A percentile compares a stretch with the other conserved stretches of the same genome.
Evolutionary conservation across 2,329 filamentous ascomycete species (phyloP).

Genomic region (Colletotrichum godetiae): DNA sequence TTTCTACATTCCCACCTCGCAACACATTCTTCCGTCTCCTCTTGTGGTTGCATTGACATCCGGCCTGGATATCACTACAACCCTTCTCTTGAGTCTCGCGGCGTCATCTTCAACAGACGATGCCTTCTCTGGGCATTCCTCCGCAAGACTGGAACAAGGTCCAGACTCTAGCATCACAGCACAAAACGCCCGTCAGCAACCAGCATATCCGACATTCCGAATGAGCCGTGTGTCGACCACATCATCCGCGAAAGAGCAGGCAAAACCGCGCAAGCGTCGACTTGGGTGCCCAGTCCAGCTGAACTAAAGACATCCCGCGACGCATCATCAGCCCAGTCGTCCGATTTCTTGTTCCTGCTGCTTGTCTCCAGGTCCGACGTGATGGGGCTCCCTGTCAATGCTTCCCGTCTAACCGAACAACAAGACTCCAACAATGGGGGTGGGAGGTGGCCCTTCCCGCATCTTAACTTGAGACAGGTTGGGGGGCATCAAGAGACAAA

Average conservation of each 20-base stretch:
- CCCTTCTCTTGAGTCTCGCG: background rate
- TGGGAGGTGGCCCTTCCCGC: background rate
- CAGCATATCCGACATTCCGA: conserved; percentile 4
- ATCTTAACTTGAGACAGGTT: background rate
- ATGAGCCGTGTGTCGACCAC: background rate
- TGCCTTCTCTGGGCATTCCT: background rate
- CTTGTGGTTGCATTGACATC: background rate
- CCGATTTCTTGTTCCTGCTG: background rate
- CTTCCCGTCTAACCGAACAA: background rate
- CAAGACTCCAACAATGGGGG: background rate
- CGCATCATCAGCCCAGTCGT: background rate
- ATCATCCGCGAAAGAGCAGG: background rate
- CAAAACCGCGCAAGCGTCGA: background rate
- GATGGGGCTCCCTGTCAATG: background rate
- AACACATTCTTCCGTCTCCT: background rate
- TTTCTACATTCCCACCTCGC: background rate
- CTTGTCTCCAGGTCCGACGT: background rate
- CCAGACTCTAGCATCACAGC: background rate
- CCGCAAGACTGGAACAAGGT: background rate
- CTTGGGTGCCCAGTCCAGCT: background rate
- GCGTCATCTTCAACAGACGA: background rate
- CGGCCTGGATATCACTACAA: background rate
- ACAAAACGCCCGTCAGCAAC: background rate
- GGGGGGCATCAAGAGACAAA: background rate
- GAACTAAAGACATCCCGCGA: background rate